Evolutionary conservation across 169 alveolate genomes (phyloP), one percentile per base, ranked within the genome.

Genomic region (Eimeria sp.): DNA sequence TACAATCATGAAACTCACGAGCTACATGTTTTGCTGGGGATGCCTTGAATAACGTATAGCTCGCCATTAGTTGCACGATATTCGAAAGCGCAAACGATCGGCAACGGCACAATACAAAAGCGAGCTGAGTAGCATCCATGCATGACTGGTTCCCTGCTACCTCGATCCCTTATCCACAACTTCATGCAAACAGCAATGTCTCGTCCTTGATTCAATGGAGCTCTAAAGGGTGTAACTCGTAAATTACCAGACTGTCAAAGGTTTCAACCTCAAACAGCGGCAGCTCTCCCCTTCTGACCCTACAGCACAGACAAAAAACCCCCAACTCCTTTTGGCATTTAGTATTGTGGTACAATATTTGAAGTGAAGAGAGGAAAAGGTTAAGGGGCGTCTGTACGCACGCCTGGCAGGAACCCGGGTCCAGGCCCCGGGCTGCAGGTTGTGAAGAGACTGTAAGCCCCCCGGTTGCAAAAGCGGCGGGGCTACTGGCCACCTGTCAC

Each of bases 391-490:
- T 30, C 76, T 58, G 16, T 83, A 54, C 67, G 27, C 22, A 51
- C 91, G 34, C 27, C 54, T 54, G 49, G 13, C 82, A 63, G 93
- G 45, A 45, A 65, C 58, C 83, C 67, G 82, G 54, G 93, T 61
- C 93, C 93, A 87, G 30, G 82, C 5, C 45, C 83, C 82, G 5
- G 93, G 63, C n/a, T 87, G 58, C 93, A 87, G n/a, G 93, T 45
- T 58, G 82, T 63, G 65, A 4, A 40, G 93, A n/a, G 82, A 58
- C 30, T 58, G 93, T 45, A 61, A 27, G 5, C 61, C 78, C 51
- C 65, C 49, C 18, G n/a, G 76, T 34, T 58, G 82, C 7, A 87
- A 82, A 47, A 87, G 82, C 20, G 93, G 80, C 13, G 93, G 93
- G 45, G 83, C 80, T 25, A 49, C 67, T 16, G 65, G 70, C 93